These are phyloP conservation scores for Monosporozyma siamensis DNA, from an alignment of 805 yeast genomes.

Conservation along the genomic window DNA sequence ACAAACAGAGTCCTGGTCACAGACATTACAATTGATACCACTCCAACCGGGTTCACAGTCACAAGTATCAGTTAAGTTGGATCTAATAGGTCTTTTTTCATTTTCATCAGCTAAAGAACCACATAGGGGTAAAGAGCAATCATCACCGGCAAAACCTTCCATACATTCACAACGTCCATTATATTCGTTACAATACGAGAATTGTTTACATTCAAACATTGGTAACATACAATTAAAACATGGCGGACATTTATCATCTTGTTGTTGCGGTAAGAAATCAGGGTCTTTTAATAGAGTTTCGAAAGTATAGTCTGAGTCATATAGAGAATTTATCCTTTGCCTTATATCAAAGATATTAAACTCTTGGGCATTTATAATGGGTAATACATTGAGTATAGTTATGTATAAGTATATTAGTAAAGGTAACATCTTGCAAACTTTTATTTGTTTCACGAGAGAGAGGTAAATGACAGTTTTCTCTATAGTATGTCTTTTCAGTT, in stretches of 20 bases:
- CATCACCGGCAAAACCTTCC: constrained; percentile 88
- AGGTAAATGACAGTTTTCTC: no score
- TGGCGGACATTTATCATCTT: constrained; percentile 53
- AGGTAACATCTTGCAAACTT: no score
- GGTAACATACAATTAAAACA: constrained; percentile 94
- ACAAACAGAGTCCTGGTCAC: constrained; percentile 65
- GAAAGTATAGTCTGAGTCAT: background rate
- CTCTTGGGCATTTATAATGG: background rate
- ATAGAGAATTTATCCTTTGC: background rate
- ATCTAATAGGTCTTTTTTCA: constrained; percentile 51
- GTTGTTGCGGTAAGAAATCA: background rate
- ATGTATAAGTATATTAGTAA: background rate
- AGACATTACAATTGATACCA: constrained; percentile 90
- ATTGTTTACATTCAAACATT: constrained; percentile 82
- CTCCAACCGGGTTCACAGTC: constrained; percentile 80
- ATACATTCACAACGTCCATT: constrained; percentile 91
- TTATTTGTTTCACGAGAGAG: no score
- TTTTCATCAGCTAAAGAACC: constrained; percentile 53
- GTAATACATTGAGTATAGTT: background rate
- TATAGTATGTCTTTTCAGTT: no score
- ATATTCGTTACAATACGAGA: constrained; percentile 75
- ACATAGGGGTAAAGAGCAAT: constrained; percentile 81
- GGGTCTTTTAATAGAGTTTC: background rate
- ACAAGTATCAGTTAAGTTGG: constrained; percentile 44
- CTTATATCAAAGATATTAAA: constrained; percentile 2